Conservation (phyloP, 2,329 filamentous ascomycete species). For the Fusarium sp. region DNA sequence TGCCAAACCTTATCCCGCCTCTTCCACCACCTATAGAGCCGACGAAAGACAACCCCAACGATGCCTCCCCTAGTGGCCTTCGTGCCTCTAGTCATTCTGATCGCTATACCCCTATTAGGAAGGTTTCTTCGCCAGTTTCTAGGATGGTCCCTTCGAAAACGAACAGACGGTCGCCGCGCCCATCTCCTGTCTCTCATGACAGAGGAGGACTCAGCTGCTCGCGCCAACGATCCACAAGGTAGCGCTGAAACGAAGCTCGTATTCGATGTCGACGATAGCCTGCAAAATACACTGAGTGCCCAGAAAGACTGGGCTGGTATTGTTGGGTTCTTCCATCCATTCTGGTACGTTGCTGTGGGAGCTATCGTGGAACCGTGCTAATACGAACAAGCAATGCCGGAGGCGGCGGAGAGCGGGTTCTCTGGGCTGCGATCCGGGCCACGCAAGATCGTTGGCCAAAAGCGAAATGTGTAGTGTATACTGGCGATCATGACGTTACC, state of each 20-base stretch:
- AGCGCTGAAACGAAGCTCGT: constrained; percentile 71
- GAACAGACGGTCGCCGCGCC: constrained; percentile 70
- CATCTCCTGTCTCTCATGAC: constrained; percentile 65
- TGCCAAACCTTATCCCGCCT: not conserved
- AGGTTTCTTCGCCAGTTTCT: constrained; percentile 55
- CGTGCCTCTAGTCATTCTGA: constrained; percentile 33
- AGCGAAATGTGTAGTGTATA: constrained; percentile 92
- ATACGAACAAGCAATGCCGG: constrained; percentile 79
- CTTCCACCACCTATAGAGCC: not conserved
- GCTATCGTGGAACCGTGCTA: constrained; percentile 10
- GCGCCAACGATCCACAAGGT: constrained; percentile 50
- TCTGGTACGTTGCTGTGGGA: constrained; percentile 73
- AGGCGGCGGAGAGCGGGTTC: constrained; percentile 92
- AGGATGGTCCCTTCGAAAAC: constrained; percentile 71
- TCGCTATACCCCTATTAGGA: constrained; percentile 44
- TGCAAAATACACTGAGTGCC: constrained; percentile 49
- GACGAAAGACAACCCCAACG: not conserved
- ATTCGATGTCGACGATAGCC: constrained; percentile 54
- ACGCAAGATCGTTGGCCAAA: constrained; percentile 90
- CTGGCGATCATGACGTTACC: constrained; percentile 88
- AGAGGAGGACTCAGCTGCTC: constrained; percentile 57
- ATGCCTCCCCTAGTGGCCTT: constrained; percentile 27
- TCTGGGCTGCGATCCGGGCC: constrained; percentile 94
- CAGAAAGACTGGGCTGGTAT: constrained; percentile 80
- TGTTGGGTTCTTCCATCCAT: constrained; percentile 97